Conservation (phyloP, 257 asterid genomes). For the Leptodermis oblonga region DNA sequence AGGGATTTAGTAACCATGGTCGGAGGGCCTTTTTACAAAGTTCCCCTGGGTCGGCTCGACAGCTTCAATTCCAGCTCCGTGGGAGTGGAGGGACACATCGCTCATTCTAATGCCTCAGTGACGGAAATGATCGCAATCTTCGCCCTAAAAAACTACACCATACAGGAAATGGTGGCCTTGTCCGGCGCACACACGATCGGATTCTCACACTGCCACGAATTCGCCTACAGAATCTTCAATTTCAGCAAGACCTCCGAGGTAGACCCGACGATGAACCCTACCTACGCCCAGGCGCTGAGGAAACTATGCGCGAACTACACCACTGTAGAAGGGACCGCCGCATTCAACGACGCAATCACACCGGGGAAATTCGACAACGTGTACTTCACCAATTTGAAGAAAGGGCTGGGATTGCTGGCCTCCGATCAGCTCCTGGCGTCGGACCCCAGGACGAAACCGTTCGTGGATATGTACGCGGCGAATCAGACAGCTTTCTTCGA, state of each 20-base stretch:
- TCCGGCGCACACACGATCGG: constrained; percentile 86
- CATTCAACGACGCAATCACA: constrained; percentile 72
- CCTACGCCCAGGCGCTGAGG: constrained; percentile 38
- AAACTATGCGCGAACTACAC: constrained; percentile 48
- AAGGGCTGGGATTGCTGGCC: constrained; percentile 52
- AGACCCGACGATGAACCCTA: constrained; percentile 65
- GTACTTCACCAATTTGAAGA: constrained; percentile 45
- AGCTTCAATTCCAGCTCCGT: constrained; percentile 33
- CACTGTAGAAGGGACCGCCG: constrained; percentile 38
- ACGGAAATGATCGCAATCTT: constrained; percentile 45
- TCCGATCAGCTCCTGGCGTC: constrained; percentile 55
- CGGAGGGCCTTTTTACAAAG: constrained; percentile 70
- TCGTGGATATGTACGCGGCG: constrained; percentile 64
- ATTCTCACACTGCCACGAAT: constrained; percentile 70
- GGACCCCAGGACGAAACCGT: constrained; percentile 63
- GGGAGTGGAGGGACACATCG: constrained; percentile 75
- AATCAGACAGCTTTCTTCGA: constrained; percentile 53
- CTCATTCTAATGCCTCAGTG: constrained; percentile 55
- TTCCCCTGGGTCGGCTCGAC: constrained; percentile 67
- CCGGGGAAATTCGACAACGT: constrained; percentile 84
- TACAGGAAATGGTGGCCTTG: constrained; percentile 72
- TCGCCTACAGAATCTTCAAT: constrained; percentile 50
- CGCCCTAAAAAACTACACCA: constrained; percentile 31
- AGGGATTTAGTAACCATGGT: constrained; percentile 64
- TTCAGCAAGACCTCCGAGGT: constrained; percentile 26